Evolutionary conservation across 805 yeast species (phyloP).

Genomic region (Diddensiella santjacobensis): DNA sequence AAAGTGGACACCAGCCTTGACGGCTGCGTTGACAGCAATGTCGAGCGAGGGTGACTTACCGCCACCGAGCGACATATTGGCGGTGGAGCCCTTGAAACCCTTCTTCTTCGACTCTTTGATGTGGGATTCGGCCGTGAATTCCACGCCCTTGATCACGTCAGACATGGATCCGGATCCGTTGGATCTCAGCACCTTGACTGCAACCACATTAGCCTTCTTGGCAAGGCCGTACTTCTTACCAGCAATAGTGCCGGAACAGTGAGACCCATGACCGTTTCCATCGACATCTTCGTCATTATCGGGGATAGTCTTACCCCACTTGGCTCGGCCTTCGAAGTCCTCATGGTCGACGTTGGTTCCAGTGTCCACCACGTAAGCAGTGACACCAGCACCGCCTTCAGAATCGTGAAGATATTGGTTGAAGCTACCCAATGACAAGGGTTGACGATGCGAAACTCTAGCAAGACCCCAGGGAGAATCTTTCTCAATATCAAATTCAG

Average conservation of each 20-base stretch:
- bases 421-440: constrained; percentile 55
- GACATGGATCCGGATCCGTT: constrained; percentile 59
- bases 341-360: constrained; percentile 55
- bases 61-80: constrained; percentile 62
- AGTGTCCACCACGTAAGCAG: constrained; percentile 78
- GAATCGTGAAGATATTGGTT: constrained; percentile 57
- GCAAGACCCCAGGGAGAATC: constrained; percentile 78
- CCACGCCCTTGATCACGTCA: constrained; percentile 61
- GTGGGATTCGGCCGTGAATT: constrained; percentile 53
- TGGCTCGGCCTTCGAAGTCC: constrained; percentile 59
- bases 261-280: constrained; percentile 64
- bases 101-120: constrained; percentile 37
- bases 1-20: constrained; percentile 51
- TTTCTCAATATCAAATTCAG: constrained; percentile 47
- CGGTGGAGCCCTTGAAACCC: constrained; percentile 58
- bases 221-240: constrained; percentile 58
- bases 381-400: constrained; percentile 61
- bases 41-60: constrained; percentile 54
- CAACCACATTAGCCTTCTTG: constrained; percentile 54
- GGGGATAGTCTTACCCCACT: constrained; percentile 59
- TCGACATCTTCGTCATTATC: constrained; percentile 44
- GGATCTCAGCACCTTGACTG: constrained; percentile 57
- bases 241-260: constrained; percentile 64
- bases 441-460: constrained; percentile 60
- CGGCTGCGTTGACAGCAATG: constrained; percentile 57